A percentile compares a stretch with the other conserved stretches of the same genome.
phyloP scores from a whole-genome alignment of 108 stramenopile species.

The Skeletonema menzelii region DNA sequence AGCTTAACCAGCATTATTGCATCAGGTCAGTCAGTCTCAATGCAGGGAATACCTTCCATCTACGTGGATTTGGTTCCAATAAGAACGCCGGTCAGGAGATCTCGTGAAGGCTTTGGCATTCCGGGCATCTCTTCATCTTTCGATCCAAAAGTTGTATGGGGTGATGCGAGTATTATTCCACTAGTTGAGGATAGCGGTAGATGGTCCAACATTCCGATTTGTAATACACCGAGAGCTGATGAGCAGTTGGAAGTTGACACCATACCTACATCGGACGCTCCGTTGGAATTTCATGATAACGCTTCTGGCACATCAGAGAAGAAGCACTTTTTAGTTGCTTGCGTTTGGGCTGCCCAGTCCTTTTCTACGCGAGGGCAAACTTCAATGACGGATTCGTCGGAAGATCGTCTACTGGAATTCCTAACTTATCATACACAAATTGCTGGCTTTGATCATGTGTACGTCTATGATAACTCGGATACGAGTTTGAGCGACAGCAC shows the following conservation, averaged over 20 bases:
- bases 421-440: constrained; percentile 53
- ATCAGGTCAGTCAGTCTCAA: constrained; percentile 26
- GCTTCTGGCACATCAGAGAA: constrained; percentile 17
- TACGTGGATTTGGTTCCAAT: constrained; percentile 66
- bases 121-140: constrained; percentile 17
- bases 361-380: constrained; percentile 45
- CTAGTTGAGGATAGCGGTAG: constrained; percentile 37
- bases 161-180: constrained; percentile 26
- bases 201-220: constrained; percentile 45
- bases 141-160: constrained; percentile 38
- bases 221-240: constrained; percentile 9
- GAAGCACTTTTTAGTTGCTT: constrained; percentile 54
- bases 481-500: constrained; percentile 27
- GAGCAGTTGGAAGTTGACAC: constrained; percentile 6
- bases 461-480: constrained; percentile 79
- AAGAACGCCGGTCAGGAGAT: constrained; percentile 54
- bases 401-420: constrained; percentile 59
- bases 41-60: constrained; percentile 22
- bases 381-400: constrained; percentile 8
- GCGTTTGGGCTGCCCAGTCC: constrained; percentile 67
- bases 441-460: constrained; percentile 81
- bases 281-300: not conserved
- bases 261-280: not conserved
- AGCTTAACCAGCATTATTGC: constrained; percentile 10
- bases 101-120: constrained; percentile 28